Evolutionary conservation across 2,329 filamentous ascomycete species (phyloP), one percentile per base, ranked within the genome.

Genomic region (Chalaropsis ovoidea): DNA sequence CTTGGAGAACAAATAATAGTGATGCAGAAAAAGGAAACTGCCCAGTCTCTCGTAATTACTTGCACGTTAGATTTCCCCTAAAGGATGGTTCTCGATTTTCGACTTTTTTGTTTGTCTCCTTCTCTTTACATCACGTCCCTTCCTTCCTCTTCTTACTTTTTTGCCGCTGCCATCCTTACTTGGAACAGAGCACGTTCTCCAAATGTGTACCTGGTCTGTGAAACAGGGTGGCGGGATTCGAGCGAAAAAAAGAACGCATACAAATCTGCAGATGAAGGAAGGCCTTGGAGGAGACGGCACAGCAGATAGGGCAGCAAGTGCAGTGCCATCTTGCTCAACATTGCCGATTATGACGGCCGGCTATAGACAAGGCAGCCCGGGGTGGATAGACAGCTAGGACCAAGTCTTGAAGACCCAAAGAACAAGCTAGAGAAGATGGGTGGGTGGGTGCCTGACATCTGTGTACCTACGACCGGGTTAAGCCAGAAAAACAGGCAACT

Each of bases 141-240:
- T 31, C 11, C 3, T 54, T 17, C 31, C 1, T 54, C 7, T 54
- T 54, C n/a, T n/a, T n/a, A n/a, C n/a, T 27, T 15, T 27, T 31
- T 54, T 54, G 19, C 49, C 49, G 49, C 49, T 54, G 24, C 11
- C 49, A 54, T 54, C n/a, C 24, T 15, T 58, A 8, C 24, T 27
- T 27, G 47, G 47, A 52, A 27, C 22, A 39, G 8, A 39, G 22
- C 22, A 27, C 2, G 22, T 17, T 27, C 47, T 52, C 47, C 47
- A 52, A 52, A 39, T 58, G 10, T 39, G 54, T 58, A 10, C 54
- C 27, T 58, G 54, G 54, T 22, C 54, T n/a, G 54, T 58, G 54
- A 19, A 35, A 39, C 27, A n/a, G 27, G 54, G 31, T 35, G 15
- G 54, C 54, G 54, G 27, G 31, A 35, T 58, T 15, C 6, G 27